Base-by-base conservation (phyloP, 225 moss, liverwort and hornwort species). In the Marchantia paleacea region DNA sequence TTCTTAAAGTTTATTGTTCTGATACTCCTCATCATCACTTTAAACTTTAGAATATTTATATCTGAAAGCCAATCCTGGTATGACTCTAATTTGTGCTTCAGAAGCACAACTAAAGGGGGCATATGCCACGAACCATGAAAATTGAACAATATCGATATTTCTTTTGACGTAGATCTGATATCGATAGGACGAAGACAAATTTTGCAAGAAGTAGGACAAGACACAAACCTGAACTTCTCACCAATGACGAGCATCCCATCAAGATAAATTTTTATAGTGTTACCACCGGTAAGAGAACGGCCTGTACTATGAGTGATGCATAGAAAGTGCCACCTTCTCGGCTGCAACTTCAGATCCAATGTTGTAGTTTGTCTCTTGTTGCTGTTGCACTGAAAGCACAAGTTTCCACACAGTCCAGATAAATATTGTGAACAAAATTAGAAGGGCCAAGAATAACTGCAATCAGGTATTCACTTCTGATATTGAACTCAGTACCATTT, bases 301-400 rank as follows among this genome's bases (percentile, higher is more conserved):
- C 90, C 91, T 74, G 91, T 93, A 81, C 86, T 93, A 81, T 93
- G 93, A 19, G 91, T 93, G 55, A 91, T 84, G 82, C 90, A 91
- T 10, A 93, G 82, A 78, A 91, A 91, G 84, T 87, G 90, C 93
- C 93, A 93, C 75, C 83, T 88, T 82, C 87, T 93, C 24, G 84
- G 74, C 86, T 89, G 91, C 64, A 93, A 72, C 73, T 82, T 81
- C 47, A 91, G 72, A 75, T 84, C 88, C 55, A 91, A 75, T 55
- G 89, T 85, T 55, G 65, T 63, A 53, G 80, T 81, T 75, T 91
- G 93, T 70, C 88, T 86, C 86, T 91, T 93, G 57, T 84, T 88
- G 82, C 84, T 89, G 76, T 82, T 82, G 73, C 90, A 91, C 93
- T 93, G 85, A 54, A 80, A 52, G 30, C 39, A 70, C 47, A 69